Evolutionary conservation across 441 rosid genomes (phyloP), one percentile per base, ranked within the genome.

Genomic region (Capsella rubella): DNA sequence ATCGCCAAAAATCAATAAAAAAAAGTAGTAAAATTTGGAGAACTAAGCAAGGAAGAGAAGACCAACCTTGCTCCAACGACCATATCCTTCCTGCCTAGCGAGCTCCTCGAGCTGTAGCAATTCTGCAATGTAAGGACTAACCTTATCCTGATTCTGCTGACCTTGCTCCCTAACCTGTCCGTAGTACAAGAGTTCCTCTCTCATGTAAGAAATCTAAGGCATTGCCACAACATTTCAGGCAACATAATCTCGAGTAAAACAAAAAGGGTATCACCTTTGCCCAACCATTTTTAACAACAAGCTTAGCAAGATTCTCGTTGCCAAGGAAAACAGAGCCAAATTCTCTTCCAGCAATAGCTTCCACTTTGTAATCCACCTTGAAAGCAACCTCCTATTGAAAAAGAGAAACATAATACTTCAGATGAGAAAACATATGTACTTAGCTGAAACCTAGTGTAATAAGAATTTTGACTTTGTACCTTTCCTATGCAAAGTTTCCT

Each of bases 401-500:
- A 28, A 53, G 45, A 62, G 43, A 55, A 64, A 12, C 29, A 40
- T 0, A 31, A 25, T 16, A 8, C 34, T 64, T 18, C 28, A 37
- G 8, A 61, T 29, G 39, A 72, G 39, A 31, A 59, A 4, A 59
- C 4, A 10, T 29, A 45, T 29, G 25, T 21, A 21, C 25, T 21
- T 21, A 62, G 54, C 27, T 50, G 47, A 29, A n/a, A 15, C 42
- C 37, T 37, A 31, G 2, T 3, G 8, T 9, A 43, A 12, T 31
- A 49, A 56, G 14, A 14, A 14, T 16, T 65, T 34, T 42, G 49
- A 64, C n/a, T 42, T 46, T 42, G 63, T 51, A 96, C 99, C 99
- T 96, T 87, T 64, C 97, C 99, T 3, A 93, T 87, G 86, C 97
- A 93, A 62, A 91, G 93, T 85, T 91, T 91, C 85, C 99, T 89